Base-by-base conservation (phyloP, 495 filamentous ascomycete genomes). In the Aspergillus avenaceus region DNA sequence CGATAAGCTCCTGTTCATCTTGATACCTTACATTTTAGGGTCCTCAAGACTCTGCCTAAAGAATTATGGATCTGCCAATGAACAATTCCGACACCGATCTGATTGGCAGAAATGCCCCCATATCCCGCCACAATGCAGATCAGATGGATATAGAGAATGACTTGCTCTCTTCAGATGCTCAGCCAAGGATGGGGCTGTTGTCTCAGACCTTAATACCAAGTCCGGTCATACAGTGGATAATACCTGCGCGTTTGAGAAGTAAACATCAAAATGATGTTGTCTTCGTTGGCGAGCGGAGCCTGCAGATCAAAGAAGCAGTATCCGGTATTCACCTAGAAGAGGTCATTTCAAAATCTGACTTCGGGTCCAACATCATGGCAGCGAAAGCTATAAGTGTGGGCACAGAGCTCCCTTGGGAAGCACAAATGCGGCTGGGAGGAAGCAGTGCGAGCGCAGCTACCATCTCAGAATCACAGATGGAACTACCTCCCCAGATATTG, bases 191-290 rank as follows among this genome's bases (percentile, higher is more conserved):
- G 19, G 93, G 89, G 1, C 41, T 97, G 24, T 74, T 97, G 23
- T 86, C 88, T 2, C 81, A 78, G 57, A 96, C 92, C 3, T 57
- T 95, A 13, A 66, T 93, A 34, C 76, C 82, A 41, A 95, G 87
- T 48, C 84, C 89, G 1, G 73, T 85, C 19, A 79, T 88, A 51
- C 85, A 87, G 58, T 85, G 80, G 66, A 88, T 97, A 29, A 66
- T 96, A 11, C 91, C 92, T 8, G 88, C 86, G 8, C 80, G 85
- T 50, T 75, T 97, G 43, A 75, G 90, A 36, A 81, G 81, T 48
- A 69, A 73, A 41, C 61, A 77, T 8, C 76, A 82, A 47, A 91
- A 95, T 46, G 91, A 98, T 74, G 87, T 97, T 53, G 84, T 91
- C n/a, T 91, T 97, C 53, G 79, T 98, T 40, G 83, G 87, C 29